phyloP scores from a whole-genome alignment of 352 stramenopile species.

The Pythium aristosporum region DNA sequence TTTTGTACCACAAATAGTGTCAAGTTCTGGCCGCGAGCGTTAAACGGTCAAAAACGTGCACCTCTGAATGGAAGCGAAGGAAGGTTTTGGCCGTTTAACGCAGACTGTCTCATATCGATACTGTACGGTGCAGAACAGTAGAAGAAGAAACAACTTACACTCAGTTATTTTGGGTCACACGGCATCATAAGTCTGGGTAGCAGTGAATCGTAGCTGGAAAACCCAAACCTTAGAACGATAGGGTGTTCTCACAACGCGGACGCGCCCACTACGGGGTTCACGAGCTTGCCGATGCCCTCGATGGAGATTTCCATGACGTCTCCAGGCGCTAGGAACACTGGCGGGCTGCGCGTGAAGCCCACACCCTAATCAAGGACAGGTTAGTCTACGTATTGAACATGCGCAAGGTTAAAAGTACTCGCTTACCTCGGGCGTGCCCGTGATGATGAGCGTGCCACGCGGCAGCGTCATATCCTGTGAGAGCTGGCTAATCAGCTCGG shows the following conservation, averaged over 20 bases:
- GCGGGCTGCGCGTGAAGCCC: conserved; percentile 84
- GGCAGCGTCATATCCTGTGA: conserved; percentile 88
- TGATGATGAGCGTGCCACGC: conserved; percentile 89
- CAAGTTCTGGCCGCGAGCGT: neutral
- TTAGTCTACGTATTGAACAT: neutral
- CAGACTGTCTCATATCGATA: too few relatives aligned
- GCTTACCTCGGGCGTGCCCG: conserved; percentile 83
- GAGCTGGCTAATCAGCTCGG: conserved; percentile 86
- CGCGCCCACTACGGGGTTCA: conserved; percentile 78
- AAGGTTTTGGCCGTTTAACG: too few relatives aligned
- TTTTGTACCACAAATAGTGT: too few relatives aligned
- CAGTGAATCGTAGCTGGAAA: neutral
- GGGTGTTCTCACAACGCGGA: conserved; percentile 48
- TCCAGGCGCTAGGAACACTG: conserved; percentile 81
- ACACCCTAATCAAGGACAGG: conserved; percentile 50
- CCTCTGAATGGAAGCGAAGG: too few relatives aligned
- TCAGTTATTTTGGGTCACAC: conserved; percentile 5
- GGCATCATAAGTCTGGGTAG: neutral
- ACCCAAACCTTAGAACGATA: neutral
- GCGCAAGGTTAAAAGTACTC: neutral
- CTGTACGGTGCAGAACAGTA: too few relatives aligned
- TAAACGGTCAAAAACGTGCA: conserved; percentile 16
- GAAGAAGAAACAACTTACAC: neutral
- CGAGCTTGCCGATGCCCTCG: conserved; percentile 86
- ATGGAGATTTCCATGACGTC: conserved; percentile 92